Evolutionary conservation across 2,329 filamentous ascomycete species (phyloP), one percentile per base, ranked within the genome.

Genomic region (Diaporthe longicolla): DNA sequence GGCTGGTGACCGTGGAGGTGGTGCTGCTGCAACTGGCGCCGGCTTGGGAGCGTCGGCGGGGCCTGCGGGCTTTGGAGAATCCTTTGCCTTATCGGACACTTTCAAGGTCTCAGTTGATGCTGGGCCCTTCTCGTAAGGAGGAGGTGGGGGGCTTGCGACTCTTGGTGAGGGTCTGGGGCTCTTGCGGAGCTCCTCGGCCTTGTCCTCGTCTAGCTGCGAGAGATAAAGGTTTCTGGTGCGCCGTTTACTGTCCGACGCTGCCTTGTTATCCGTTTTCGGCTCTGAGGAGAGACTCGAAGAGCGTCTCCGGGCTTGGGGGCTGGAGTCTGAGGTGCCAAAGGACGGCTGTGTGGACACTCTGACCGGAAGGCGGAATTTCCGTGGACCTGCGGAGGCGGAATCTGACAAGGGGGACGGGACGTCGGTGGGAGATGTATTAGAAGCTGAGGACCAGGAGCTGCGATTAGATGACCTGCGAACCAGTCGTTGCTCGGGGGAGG

Each of bases 101-200:
- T 68, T 68, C 13, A 26, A 68, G 63, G 63, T 68, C 63, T 68
- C 63, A 68, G 63, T 54, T 68, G 63, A 54, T 54, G 63, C 63
- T 68, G 63, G 48, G 63, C 48, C 63, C 63, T 68, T 68, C 48
- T 68, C 63, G 63, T 68, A 68, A 9, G 63, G 63, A 66, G 61
- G 61, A 54, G 63, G 61, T 37, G 61, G 63, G 63, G 63, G 63
- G 63, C 63, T 68, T 68, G 63, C 63, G 63, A 68, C 63, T 68
- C 63, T 68, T 68, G 63, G 63, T 68, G 63, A 68, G 9, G 63
- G 63, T 68, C 63, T 68, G 63, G 63, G 63, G 63, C 63, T 68
- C 63, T 68, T 68, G 63, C 63, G 63, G 10, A 68, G 63, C 63
- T 68, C 63, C 63, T 68, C 63, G 63, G 63, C 63, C 63, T 68